These are phyloP conservation scores for Fragaria iinumae DNA, from an alignment of 306 rosid genomes.

Conservation along the genomic window DNA sequence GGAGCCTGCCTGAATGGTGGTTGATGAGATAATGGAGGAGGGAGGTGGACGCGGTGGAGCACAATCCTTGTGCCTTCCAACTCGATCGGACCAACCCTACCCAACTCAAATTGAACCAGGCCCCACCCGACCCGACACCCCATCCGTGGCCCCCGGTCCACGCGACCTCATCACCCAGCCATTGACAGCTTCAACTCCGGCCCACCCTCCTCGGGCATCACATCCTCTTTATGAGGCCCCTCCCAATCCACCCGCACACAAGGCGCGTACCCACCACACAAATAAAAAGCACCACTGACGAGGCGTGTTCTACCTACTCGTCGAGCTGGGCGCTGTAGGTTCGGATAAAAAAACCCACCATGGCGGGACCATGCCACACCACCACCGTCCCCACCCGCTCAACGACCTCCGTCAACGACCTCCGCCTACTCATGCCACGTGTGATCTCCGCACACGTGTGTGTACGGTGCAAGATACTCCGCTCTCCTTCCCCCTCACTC, in stretches of 20 bases:
- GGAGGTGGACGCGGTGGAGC: no score
- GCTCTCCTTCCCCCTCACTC: background rate
- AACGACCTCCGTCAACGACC: constrained; percentile 29
- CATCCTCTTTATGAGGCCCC: background rate
- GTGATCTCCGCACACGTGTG: constrained; percentile 13
- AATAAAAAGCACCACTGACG: no score
- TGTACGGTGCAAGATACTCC: background rate
- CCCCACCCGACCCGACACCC: constrained; percentile 10
- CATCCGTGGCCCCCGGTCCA: constrained; percentile 29
- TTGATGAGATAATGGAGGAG: no score
- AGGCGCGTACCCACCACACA: background rate
- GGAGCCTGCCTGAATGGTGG: no score
- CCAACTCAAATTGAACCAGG: constrained; percentile 4
- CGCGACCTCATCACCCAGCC: constrained; percentile 27
- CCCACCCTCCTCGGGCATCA: constrained; percentile 31
- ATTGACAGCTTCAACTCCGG: constrained; percentile 34
- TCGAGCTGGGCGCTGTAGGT: background rate
- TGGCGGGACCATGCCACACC: constrained; percentile 23
- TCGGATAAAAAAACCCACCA: constrained; percentile 33
- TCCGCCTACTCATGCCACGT: constrained; percentile 21
- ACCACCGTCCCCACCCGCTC: constrained; percentile 2
- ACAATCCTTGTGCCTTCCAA: background rate
- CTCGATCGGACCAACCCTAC: background rate
- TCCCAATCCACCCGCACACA: background rate
- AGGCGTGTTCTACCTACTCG: background rate